Conservation (phyloP, 2,329 filamentous ascomycete genomes). For the Huntiella abstrusa region DNA sequence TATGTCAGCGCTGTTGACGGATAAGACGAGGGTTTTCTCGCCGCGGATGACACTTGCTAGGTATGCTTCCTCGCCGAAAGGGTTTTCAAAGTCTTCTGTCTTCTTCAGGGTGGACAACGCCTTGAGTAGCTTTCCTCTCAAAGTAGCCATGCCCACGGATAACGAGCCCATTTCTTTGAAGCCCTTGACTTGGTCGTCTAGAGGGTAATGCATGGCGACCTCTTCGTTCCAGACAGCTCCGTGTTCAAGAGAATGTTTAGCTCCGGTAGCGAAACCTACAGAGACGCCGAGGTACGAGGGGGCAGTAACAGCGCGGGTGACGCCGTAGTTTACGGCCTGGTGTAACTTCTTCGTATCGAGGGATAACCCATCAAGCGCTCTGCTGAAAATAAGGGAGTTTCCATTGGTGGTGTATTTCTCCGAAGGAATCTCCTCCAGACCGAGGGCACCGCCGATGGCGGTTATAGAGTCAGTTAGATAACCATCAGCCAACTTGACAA, state of each 20-base stretch:
- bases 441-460: slow-evolving; percentile 39
- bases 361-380: slow-evolving; percentile 37
- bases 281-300: slow-evolving; percentile 35
- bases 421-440: slow-evolving; percentile 42
- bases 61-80: slow-evolving; percentile 30
- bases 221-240: slow-evolving; percentile 35
- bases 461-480: slow-evolving; percentile 42
- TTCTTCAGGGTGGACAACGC: slow-evolving; percentile 16
- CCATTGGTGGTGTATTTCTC: slow-evolving; percentile 38
- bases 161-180: slow-evolving; percentile 27
- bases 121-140: slow-evolving; percentile 34
- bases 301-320: slow-evolving; percentile 39
- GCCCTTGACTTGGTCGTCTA: slow-evolving; percentile 28
- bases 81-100: slow-evolving; percentile 19
- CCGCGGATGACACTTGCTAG: slow-evolving; percentile 35
- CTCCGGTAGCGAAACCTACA: slow-evolving; percentile 37
- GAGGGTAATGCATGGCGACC: slow-evolving; percentile 38
- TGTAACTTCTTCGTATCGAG: slow-evolving; percentile 37
- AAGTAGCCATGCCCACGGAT: slow-evolving; percentile 31
- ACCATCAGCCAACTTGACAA: slow-evolving; percentile 31
- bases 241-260: slow-evolving; percentile 25
- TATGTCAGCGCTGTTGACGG: slow-evolving; percentile 41
- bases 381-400: slow-evolving; percentile 29
- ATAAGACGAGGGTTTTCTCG: slow-evolving; percentile 35
- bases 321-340: slow-evolving; percentile 33